Evolutionary conservation across 768 basidiomycete species (phyloP).

Genomic region (Phaffia tasmanica): DNA sequence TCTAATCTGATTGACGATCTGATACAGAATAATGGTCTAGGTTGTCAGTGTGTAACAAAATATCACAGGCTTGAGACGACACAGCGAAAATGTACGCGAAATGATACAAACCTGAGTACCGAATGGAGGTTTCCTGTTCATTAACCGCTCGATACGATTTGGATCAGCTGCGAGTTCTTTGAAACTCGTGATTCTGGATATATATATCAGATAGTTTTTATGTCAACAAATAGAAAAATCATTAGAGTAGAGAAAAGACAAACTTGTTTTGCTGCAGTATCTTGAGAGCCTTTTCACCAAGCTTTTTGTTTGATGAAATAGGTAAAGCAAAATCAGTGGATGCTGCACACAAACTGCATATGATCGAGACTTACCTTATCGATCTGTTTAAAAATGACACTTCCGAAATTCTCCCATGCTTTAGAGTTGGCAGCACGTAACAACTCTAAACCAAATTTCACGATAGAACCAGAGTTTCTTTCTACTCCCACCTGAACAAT

Average conservation of each 20-base stretch:
- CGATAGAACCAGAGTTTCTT: constrained; percentile 10
- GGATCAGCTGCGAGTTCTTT: constrained; percentile 15
- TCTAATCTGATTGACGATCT: constrained; percentile 22
- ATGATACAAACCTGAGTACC: constrained; percentile 13
- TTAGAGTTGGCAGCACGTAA: constrained; percentile 23
- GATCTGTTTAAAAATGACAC: constrained; percentile 16
- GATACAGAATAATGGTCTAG: neutral
- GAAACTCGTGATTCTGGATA: constrained; percentile 16
- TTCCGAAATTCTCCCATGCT: constrained; percentile 14
- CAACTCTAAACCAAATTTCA: constrained; percentile 22
- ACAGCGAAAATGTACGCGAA: too few relatives aligned
- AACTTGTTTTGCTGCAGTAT: neutral
- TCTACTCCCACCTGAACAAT: constrained; percentile 20
- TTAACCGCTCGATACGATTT: constrained; percentile 16
- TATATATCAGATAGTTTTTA: constrained; percentile 10
- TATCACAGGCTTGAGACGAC: neutral
- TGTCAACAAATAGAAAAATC: too few relatives aligned
- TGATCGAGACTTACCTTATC: neutral
- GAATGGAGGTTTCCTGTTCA: constrained; percentile 21
- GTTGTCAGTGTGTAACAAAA: neutral
- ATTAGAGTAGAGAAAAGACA: too few relatives aligned
- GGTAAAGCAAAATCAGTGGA: too few relatives aligned
- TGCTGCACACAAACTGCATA: too few relatives aligned
- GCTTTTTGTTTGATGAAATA: neutral
- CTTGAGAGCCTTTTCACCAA: constrained; percentile 25